Conservation (phyloP, 225 moss, liverwort and hornwort species). For the Physcomitrellopsis africana region DNA sequence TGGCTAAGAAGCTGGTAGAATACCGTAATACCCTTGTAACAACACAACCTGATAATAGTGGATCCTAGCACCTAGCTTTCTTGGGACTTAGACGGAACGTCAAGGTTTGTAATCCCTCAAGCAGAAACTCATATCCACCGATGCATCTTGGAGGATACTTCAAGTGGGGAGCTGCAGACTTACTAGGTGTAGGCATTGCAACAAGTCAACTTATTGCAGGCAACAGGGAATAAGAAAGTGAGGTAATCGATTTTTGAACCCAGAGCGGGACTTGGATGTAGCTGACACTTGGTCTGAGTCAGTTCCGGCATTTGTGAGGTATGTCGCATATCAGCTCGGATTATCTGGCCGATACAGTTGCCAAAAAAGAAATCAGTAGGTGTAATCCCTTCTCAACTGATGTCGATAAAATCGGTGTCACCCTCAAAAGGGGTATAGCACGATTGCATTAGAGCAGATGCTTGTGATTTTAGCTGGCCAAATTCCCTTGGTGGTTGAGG, state of each 20-base stretch:
- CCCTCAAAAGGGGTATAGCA: conserved; percentile 40
- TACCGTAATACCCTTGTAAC: conserved; percentile 67
- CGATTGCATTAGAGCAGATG: conserved; percentile 25
- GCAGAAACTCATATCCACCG: conserved; percentile 5
- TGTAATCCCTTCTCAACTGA: conserved; percentile 23
- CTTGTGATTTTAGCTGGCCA: conserved; percentile 14
- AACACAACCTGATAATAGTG: conserved; percentile 40
- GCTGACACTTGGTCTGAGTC: conserved; percentile 1
- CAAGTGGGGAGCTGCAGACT: conserved; percentile 14
- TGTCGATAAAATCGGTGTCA: conserved; percentile 11
- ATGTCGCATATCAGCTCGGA: conserved; percentile 23
- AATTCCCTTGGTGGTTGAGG: conserved; percentile 4
- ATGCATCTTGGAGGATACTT: conserved; percentile 14
- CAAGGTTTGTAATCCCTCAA: conserved; percentile 3
- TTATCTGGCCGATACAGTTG: conserved; percentile 20
- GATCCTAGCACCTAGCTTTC: conserved; percentile 27
- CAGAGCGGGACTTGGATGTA: not conserved
- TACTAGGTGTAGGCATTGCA: conserved; percentile 21
- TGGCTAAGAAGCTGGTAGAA: conserved; percentile 84
- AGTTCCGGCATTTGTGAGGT: not conserved
- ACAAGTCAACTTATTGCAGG: conserved; percentile 18
- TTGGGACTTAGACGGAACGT: not conserved
- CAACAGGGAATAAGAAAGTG: conserved; percentile 28
- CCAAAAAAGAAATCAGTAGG: conserved; percentile 2
- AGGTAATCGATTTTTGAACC: conserved; percentile 16